Evolutionary conservation across 768 basidiomycete species (phyloP), one percentile per base, ranked within the genome.

Genomic region (Leccinum boreale): DNA sequence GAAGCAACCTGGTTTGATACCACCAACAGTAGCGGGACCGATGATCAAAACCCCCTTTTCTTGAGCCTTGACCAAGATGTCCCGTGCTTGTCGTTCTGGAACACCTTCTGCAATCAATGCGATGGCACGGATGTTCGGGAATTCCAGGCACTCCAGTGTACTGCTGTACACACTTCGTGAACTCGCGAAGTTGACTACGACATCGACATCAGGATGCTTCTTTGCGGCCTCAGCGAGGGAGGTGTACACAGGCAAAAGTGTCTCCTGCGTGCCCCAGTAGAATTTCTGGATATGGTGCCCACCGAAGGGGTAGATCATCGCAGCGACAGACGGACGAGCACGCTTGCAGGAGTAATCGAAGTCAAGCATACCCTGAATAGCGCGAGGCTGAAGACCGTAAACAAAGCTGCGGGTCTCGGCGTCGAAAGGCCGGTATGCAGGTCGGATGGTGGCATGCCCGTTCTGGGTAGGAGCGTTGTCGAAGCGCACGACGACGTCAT

Each of bases 211-310:
- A 28, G 90, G 84, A 78, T 98, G 96, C 81, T 98, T 99, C 75
- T 85, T 81, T 63, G 89, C 85, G 14, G 96, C 96, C 70, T 98
- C 96, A 54, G 84, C 85, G 64, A 97, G 81, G 55, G 85, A 85
- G 19, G 95, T 96, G 81, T 97, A 99, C 45, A 99, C 96, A 52
- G 97, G 97, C 39, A 99, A 86, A 50, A 99, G 88, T 3, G 96
- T 96, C 81, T 98, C 97, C 80, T 92, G 94, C 42, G 97, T 98
- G 56, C 97, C 97, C 97, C 97, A 98, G 84, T 99, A 98, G 85
- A 99, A 98, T 80, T 99, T 99, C 79, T 99, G 97, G 75, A 98
- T 97, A 79, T 98, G 97, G 78, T 98, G 96, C 19, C 96, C 96
- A 70, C 96, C 97, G 76, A 99, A 99, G 72, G 96, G 97, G 75